Evolutionary conservation across 2,329 filamentous ascomycete genomes (phyloP).

Genomic region (Cladosporium sp.): DNA sequence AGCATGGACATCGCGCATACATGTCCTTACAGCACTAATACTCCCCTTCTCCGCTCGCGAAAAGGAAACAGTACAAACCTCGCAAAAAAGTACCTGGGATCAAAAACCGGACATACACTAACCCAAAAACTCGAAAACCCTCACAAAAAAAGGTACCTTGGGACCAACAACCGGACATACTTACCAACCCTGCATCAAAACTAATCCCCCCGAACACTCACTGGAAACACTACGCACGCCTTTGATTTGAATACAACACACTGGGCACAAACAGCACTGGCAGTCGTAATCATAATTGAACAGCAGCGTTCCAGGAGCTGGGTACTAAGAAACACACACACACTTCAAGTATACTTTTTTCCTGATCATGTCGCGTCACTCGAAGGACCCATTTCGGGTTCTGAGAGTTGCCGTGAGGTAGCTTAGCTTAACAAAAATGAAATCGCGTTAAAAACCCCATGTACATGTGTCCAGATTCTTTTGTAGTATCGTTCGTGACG

Average conservation of each 20-base stretch:
- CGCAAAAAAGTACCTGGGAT: neutral
- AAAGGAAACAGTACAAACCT: neutral
- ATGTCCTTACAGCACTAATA: conserved; percentile 11
- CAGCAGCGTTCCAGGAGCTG: neutral
- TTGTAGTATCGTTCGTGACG: neutral
- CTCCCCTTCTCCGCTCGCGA: neutral
- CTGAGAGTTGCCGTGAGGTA: conserved; percentile 9
- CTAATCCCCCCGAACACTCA: neutral
- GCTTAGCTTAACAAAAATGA: conserved; percentile 7
- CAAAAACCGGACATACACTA: neutral
- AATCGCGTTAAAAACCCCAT: neutral
- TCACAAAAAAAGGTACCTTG: neutral
- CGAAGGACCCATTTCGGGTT: conserved; percentile 11
- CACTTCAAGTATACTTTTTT: neutral
- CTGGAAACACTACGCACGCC: conserved; percentile 8
- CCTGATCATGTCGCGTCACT: conserved; percentile 14
- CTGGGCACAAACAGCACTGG: neutral
- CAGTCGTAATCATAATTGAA: neutral
- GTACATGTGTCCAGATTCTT: neutral
- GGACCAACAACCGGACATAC: neutral
- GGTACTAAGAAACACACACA: neutral
- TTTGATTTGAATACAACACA: neutral
- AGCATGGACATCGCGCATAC: neutral
- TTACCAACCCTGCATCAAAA: neutral
- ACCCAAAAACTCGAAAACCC: neutral